Percentiles rank a stretch among this genome's conserved stretches.
These are phyloP conservation scores for Lactarius vividus DNA, from an alignment of 768 basidiomycete species.

Conservation along the genomic window DNA sequence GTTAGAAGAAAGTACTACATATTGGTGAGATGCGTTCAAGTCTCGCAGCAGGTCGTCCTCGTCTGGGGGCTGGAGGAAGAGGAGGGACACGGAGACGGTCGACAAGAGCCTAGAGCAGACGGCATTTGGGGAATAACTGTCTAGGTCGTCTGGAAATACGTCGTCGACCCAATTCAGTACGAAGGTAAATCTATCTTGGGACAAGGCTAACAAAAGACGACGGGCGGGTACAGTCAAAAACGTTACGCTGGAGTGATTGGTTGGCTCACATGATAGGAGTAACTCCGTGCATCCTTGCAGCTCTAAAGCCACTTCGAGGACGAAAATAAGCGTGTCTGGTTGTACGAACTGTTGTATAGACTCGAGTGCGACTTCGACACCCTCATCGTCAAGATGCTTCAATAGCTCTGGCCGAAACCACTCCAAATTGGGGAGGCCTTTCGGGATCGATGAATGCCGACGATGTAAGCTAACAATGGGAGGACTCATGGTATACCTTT, in stretches of 20 bases:
- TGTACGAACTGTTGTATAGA: constrained; percentile 9
- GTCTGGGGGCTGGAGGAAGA: too few relatives aligned
- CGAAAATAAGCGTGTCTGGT: constrained; percentile 9
- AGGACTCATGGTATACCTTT: constrained; percentile 1
- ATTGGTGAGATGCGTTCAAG: too few relatives aligned
- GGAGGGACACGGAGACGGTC: too few relatives aligned
- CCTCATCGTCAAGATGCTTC: constrained; percentile 8
- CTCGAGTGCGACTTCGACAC: constrained; percentile 10
- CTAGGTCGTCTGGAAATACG: too few relatives aligned
- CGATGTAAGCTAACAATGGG: background rate
- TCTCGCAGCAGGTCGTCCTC: too few relatives aligned
- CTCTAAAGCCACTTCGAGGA: constrained; percentile 16
- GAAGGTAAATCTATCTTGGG: too few relatives aligned
- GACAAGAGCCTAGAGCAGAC: too few relatives aligned
- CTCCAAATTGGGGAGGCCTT: background rate
- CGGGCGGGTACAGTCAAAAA: too few relatives aligned
- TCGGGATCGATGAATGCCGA: constrained; percentile 2
- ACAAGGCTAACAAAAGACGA: too few relatives aligned
- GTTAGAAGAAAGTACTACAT: too few relatives aligned
- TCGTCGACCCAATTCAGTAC: too few relatives aligned
- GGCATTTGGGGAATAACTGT: too few relatives aligned
- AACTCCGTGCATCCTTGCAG: constrained; percentile 15
- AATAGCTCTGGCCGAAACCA: constrained; percentile 16
- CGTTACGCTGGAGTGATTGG: background rate
- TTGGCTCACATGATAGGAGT: constrained; percentile 19